Evolutionary conservation across 192 early-diverging fungal species (phyloP).

Genomic region (Umbelopsis ramanniana): DNA sequence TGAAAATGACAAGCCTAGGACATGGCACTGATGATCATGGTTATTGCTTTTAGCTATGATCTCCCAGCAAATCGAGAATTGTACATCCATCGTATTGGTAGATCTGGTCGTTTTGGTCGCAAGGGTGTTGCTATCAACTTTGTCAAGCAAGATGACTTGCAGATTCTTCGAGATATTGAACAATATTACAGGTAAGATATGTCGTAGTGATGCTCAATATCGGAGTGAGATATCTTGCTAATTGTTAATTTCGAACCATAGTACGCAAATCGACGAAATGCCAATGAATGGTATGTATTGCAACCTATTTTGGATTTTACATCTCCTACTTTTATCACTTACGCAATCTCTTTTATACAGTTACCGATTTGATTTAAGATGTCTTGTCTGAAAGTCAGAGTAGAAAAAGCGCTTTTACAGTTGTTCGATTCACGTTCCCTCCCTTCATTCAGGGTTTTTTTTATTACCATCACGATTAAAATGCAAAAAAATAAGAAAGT

Average conservation of each 20-base stretch:
- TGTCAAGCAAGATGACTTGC: conserved; percentile 94
- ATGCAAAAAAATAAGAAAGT: no score
- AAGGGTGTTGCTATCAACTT: conserved; percentile 99
- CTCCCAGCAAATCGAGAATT: conserved; percentile 96
- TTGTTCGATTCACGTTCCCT: not conserved
- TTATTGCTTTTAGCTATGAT: conserved; percentile 83
- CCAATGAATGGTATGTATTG: conserved; percentile 76
- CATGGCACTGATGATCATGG: not conserved
- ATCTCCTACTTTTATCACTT: not conserved
- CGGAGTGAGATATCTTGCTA: not conserved
- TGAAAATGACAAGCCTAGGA: not conserved
- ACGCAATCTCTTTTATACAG: not conserved
- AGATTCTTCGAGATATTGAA: conserved; percentile 87
- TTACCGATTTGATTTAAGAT: conserved; percentile 11
- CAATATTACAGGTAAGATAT: conserved; percentile 81
- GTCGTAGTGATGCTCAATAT: not conserved
- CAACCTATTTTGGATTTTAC: not conserved
- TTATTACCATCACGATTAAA: not conserved
- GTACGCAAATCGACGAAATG: conserved; percentile 99
- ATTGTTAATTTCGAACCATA: not conserved
- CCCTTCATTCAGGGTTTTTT: not conserved
- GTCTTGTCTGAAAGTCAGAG: not conserved
- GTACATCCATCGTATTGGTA: conserved; percentile 99
- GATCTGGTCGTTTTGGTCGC: conserved; percentile 99
- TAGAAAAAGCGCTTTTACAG: conserved; percentile 3